Evolutionary conservation across 495 filamentous ascomycete species (phyloP).

Genomic region (Mycothermus thermophilus): DNA sequence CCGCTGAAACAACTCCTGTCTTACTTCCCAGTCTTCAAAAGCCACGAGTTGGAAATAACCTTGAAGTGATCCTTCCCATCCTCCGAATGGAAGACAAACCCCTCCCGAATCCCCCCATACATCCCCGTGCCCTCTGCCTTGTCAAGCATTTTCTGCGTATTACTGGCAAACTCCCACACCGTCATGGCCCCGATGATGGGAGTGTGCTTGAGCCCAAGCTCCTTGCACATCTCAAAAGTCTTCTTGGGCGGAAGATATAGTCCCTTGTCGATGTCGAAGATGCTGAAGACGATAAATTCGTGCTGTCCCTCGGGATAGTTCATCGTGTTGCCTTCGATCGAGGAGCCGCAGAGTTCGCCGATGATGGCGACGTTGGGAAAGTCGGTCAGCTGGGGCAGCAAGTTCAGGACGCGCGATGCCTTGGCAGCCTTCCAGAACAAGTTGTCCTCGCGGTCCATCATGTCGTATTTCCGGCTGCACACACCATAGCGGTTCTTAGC

Average conservation of each 20-base stretch:
- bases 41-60: conserved; percentile 18
- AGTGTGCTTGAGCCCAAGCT: conserved; percentile 5
- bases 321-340: conserved; percentile 11
- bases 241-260: conserved; percentile 1
- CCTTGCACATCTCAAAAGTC: conserved; percentile 3
- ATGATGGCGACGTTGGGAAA: conserved; percentile 10
- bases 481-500: conserved; percentile 6
- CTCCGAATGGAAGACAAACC: conserved; percentile 9
- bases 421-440: conserved; percentile 8
- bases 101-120: conserved; percentile 8
- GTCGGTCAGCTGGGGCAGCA: conserved; percentile 1
- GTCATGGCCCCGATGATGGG: conserved; percentile 5
- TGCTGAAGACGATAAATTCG: conserved; percentile 12
- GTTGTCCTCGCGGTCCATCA: background rate
- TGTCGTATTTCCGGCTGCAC: conserved; percentile 2
- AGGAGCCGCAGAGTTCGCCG: conserved; percentile 10
- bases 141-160: conserved; percentile 5
- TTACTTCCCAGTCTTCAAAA: conserved; percentile 6
- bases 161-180: background rate
- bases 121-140: conserved; percentile 6
- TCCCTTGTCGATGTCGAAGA: conserved; percentile 11
- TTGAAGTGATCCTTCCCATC: conserved; percentile 8
- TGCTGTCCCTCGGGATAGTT: conserved; percentile 7
- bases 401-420: conserved; percentile 2
- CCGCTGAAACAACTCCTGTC: too few relatives aligned